These are phyloP conservation scores for Fusarium sterilihyphosum DNA, from an alignment of 2,329 filamentous ascomycete species.

Conservation along the genomic window DNA sequence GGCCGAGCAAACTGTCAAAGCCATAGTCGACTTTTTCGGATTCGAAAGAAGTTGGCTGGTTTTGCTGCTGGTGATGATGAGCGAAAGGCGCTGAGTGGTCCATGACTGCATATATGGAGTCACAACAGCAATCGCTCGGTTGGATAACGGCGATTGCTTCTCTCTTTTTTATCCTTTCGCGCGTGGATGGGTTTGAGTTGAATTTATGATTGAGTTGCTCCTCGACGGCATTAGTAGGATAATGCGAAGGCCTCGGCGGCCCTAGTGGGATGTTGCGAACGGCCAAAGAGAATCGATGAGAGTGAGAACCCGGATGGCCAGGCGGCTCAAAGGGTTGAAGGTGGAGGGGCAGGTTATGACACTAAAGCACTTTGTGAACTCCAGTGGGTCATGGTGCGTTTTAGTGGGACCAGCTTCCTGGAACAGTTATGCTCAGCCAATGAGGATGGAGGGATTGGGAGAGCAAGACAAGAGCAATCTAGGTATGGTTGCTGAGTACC, in stretches of 20 bases:
- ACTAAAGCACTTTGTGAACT: slow-evolving; percentile 27
- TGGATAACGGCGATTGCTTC: slow-evolving; percentile 3
- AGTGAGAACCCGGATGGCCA: slow-evolving; percentile 48
- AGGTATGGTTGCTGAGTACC: not conserved
- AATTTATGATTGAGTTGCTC: slow-evolving; percentile 5
- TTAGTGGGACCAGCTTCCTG: slow-evolving; percentile 7
- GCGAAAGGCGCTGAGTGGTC: slow-evolving; percentile 37
- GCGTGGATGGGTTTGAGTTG: not conserved
- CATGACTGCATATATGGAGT: slow-evolving; percentile 25
- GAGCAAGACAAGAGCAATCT: not conserved
- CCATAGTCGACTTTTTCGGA: slow-evolving; percentile 45
- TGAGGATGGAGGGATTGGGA: slow-evolving; percentile 9
- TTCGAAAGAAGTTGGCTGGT: slow-evolving; percentile 35
- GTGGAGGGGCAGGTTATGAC: slow-evolving; percentile 32
- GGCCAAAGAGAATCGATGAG: slow-evolving; percentile 25
- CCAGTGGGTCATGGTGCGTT: slow-evolving; percentile 13
- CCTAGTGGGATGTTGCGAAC: slow-evolving; percentile 34
- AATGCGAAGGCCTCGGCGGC: slow-evolving; percentile 14
- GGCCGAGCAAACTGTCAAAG: slow-evolving; percentile 42
- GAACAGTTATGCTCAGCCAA: slow-evolving; percentile 13
- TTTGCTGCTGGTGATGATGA: slow-evolving; percentile 28
- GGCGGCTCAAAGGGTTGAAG: slow-evolving; percentile 28
- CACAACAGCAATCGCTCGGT: slow-evolving; percentile 14
- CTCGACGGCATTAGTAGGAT: slow-evolving; percentile 22
- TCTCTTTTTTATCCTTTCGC: not conserved